phyloP scores from a whole-genome alignment of 2,329 filamentous ascomycete genomes.

The Diaporthe sp. region DNA sequence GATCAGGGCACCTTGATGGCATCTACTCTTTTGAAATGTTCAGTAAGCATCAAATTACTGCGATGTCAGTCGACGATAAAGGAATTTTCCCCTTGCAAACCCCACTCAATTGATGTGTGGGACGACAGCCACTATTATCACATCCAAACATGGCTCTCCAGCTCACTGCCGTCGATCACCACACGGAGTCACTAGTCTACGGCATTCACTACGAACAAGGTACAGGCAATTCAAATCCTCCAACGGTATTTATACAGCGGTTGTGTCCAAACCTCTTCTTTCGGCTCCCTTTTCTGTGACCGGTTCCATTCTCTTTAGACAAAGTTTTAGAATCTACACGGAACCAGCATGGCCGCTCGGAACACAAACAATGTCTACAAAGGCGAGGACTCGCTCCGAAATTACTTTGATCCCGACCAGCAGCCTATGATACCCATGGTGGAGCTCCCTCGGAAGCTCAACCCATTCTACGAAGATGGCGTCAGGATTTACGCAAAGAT shows the following conservation, averaged over 20 bases:
- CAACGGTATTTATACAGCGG: background rate
- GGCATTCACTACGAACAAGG: background rate
- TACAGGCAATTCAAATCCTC: rapidly evolving
- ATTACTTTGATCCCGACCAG: background rate
- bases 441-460: conserved; percentile 1
- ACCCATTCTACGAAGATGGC: conserved; percentile 6
- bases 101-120: background rate
- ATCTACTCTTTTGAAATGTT: background rate
- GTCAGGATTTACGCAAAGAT: conserved; percentile 16
- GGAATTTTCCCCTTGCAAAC: background rate
- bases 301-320: too few relatives aligned
- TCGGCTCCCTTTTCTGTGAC: too few relatives aligned
- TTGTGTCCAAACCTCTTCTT: background rate
- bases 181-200: too few relatives aligned
- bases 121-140: background rate
- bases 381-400: background rate
- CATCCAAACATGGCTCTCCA: background rate
- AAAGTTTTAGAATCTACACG: background rate
- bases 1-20: conserved; percentile 10
- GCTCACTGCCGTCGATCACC: background rate
- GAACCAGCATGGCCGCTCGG: background rate
- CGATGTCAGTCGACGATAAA: background rate
- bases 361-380: background rate
- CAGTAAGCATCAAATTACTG: background rate
- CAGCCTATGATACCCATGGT: conserved; percentile 8